phyloP scores from a whole-genome alignment of 2,329 filamentous ascomycete genomes.

The Phoma sp. region DNA sequence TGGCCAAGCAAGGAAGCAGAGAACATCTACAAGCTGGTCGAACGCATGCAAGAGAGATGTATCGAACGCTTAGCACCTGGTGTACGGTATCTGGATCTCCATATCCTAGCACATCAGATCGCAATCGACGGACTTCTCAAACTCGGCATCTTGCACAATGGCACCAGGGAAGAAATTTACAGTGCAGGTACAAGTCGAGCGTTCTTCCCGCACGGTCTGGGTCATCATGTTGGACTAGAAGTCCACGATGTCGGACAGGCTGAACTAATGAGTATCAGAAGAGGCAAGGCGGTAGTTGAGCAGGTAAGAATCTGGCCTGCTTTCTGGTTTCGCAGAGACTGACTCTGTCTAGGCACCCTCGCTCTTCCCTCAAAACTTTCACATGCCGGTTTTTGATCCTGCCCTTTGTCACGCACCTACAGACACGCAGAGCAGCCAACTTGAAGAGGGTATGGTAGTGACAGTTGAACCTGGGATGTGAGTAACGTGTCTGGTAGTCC shows the following conservation, averaged over 20 bases:
- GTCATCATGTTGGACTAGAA: conserved; percentile 91
- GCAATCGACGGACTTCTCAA: conserved; percentile 73
- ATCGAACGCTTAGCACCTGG: conserved; percentile 73
- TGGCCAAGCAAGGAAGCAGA: conserved; percentile 72
- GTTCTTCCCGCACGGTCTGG: conserved; percentile 90
- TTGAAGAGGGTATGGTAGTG: conserved; percentile 63
- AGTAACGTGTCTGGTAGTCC: conserved; percentile 8
- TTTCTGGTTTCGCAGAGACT: background rate
- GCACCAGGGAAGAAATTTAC: conserved; percentile 72
- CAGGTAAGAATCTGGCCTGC: conserved; percentile 23
- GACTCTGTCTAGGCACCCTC: conserved; percentile 35
- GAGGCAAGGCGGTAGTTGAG: conserved; percentile 28
- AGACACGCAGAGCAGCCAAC: conserved; percentile 41
- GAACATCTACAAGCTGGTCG: conserved; percentile 77
- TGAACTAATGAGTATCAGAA: conserved; percentile 42
- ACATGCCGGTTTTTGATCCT: conserved; percentile 41
- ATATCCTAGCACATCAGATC: conserved; percentile 74
- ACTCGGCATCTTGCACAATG: conserved; percentile 74
- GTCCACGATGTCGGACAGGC: conserved; percentile 71
- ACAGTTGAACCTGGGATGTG: conserved; percentile 62
- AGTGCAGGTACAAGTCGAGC: conserved; percentile 80
- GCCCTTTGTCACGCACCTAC: conserved; percentile 40
- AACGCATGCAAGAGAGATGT: conserved; percentile 79
- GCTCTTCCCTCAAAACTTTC: conserved; percentile 41
- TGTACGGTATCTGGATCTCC: conserved; percentile 72